Evolutionary conservation across 2,329 filamentous ascomycete genomes (phyloP), one percentile per base, ranked within the genome.

Genomic region (Cytospora piceicola): DNA sequence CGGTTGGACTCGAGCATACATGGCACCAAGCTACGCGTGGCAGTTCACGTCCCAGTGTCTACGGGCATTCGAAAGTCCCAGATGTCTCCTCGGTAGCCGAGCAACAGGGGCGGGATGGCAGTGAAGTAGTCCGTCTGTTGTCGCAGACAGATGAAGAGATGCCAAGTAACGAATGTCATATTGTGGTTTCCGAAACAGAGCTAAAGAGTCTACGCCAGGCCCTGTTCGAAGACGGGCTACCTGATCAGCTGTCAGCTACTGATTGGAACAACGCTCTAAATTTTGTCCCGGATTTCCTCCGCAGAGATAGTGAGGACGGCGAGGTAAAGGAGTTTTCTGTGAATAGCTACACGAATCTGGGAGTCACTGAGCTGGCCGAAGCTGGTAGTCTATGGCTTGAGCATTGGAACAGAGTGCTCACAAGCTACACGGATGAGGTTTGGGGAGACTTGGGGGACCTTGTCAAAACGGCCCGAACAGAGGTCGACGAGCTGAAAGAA

Each of bases 401-500:
- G 42, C 81, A 86, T 70, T 89, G 86, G 86, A 79, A 80, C 39
- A 78, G 80, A 52, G 84, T 88, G 9, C 77, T 89, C 29, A 81
- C 78, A 2, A 76, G 79, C 39, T 89, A 90, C 69, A 82, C 82
- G 0, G 87, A 90, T 72, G 85, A 90, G 63, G 88, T 91, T 29
- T 91, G 89, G 89, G 89, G 89, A 24, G 86, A 85, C 64, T 74
- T 91, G 24, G 76, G 81, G 34, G 80, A 83, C 4, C 76, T 90
- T 39, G 82, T 88, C 12, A 77, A 80, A 58, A 81, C 85, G 67
- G 89, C 88, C 4, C 79, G 78, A 64, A 75, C 76, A 55, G 88
- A 91, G 72, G 74, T 90, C 24, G 77, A 83, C 57, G 73, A 78
- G 30, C 73, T 81, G 29, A 73, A 77, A 61, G 70, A 73, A 17